Conservation (phyloP, 306 rosid species). For the Oxytropis ochrocephala region DNA sequence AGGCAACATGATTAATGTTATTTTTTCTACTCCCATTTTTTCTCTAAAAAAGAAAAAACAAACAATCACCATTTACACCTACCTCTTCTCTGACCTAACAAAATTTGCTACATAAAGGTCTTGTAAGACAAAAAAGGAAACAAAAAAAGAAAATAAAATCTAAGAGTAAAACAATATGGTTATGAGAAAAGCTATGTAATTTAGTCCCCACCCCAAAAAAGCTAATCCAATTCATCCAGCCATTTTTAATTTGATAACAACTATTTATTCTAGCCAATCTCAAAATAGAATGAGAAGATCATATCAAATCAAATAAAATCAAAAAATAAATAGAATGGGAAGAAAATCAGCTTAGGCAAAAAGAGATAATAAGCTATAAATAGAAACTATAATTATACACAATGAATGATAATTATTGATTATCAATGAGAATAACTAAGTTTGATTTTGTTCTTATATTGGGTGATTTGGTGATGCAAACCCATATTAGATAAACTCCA, state of each 20-base stretch:
- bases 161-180: background rate
- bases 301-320: background rate
- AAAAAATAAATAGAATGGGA: background rate
- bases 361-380: background rate
- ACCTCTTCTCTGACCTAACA: constrained; percentile 24
- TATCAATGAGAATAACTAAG: background rate
- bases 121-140: too few relatives aligned
- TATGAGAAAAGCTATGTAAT: background rate
- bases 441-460: background rate
- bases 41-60: background rate
- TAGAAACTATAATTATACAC: background rate
- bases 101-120: background rate
- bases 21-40: background rate
- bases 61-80: constrained; percentile 12
- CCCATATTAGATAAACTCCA: background rate
- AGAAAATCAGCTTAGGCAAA: background rate
- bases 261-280: background rate
- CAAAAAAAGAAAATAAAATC: background rate
- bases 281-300: background rate
- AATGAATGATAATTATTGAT: background rate
- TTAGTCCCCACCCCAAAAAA: too few relatives aligned
- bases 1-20: constrained; percentile 26
- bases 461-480: background rate
- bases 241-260: background rate
- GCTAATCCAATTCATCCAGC: background rate